These are phyloP conservation scores for Linum lewisii DNA, from an alignment of 345 rosid genomes.

Conservation along the genomic window DNA sequence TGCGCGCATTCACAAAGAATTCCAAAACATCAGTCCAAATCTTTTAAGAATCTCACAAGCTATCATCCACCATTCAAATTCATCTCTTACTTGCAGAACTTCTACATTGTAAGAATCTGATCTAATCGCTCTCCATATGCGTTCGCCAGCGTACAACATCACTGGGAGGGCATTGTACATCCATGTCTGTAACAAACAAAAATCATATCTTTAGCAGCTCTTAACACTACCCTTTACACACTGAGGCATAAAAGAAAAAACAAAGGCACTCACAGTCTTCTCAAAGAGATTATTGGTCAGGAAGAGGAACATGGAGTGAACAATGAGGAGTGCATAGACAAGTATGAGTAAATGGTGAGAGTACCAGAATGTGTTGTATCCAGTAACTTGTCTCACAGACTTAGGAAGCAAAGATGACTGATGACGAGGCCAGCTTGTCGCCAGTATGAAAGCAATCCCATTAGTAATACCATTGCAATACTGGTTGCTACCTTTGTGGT, in stretches of 20 bases:
- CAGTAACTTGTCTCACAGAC: slow-evolving; percentile 73
- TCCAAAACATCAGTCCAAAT: no score
- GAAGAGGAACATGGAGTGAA: slow-evolving; percentile 72
- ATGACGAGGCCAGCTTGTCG: slow-evolving; percentile 61
- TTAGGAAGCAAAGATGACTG: slow-evolving; percentile 58
- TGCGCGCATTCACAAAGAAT: no score
- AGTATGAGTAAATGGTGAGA: slow-evolving; percentile 78
- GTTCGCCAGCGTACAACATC: not conserved
- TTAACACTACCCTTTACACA: not conserved
- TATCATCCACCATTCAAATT: no score
- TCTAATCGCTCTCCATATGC: no score
- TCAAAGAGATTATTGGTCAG: slow-evolving; percentile 54
- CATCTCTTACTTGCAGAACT: no score
- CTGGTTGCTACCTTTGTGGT: slow-evolving; percentile 74
- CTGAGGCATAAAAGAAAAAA: not conserved
- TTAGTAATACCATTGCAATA: slow-evolving; percentile 58
- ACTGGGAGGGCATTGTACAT: not conserved
- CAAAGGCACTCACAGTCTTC: slow-evolving; percentile 52
- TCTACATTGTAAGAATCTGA: no score
- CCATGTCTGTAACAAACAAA: not conserved
- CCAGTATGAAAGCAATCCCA: slow-evolving; percentile 59
- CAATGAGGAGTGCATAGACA: slow-evolving; percentile 66
- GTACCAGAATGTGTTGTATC: slow-evolving; percentile 97
- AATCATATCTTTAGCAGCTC: not conserved
- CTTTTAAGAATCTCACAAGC: no score